phyloP scores from a whole-genome alignment of 2,329 filamentous ascomycete genomes.

The Neofusicoccum kwambonambiense region DNA sequence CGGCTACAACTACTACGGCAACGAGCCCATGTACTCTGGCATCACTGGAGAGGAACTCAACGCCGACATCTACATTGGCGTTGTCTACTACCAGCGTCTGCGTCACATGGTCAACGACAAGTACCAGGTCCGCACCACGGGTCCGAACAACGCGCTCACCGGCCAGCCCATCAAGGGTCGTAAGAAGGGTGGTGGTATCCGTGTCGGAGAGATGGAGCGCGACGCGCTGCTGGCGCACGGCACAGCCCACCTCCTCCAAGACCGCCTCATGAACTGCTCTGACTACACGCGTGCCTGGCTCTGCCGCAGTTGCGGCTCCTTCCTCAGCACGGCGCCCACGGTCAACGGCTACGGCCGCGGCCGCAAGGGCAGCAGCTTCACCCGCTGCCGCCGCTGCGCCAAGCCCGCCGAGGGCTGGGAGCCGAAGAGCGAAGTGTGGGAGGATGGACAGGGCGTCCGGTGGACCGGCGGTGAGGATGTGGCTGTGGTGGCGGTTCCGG shows the following conservation, averaged over 20 bases:
- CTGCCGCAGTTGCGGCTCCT: conserved; percentile 84
- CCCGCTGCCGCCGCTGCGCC: conserved; percentile 79
- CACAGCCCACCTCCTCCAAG: conserved; percentile 90
- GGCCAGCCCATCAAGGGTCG: conserved; percentile 96
- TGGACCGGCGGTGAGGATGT: conserved; percentile 90
- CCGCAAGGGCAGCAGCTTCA: conserved; percentile 59
- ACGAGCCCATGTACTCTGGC: conserved; percentile 97
- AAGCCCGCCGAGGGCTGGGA: conserved; percentile 44
- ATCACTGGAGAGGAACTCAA: conserved; percentile 93
- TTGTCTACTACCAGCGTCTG: conserved; percentile 97
- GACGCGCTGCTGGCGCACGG: conserved; percentile 94
- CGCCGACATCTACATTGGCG: conserved; percentile 93
- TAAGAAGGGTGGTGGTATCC: conserved; percentile 95
- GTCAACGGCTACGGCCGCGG: conserved; percentile 58
- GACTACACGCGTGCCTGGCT: conserved; percentile 90
- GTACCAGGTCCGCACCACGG: conserved; percentile 95
- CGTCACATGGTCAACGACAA: conserved; percentile 99
- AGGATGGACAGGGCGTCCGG: conserved; percentile 80
- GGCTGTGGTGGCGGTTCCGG: conserved; percentile 86
- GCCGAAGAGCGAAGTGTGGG: conserved; percentile 75
- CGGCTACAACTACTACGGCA: conserved; percentile 97
- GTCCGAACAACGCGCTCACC: conserved; percentile 83
- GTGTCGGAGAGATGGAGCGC: conserved; percentile 98
- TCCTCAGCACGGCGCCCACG: conserved; percentile 81
- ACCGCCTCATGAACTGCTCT: conserved; percentile 94